phyloP scores from a whole-genome alignment of 2,329 filamentous ascomycete species.

The Epichloe gansuensis region DNA sequence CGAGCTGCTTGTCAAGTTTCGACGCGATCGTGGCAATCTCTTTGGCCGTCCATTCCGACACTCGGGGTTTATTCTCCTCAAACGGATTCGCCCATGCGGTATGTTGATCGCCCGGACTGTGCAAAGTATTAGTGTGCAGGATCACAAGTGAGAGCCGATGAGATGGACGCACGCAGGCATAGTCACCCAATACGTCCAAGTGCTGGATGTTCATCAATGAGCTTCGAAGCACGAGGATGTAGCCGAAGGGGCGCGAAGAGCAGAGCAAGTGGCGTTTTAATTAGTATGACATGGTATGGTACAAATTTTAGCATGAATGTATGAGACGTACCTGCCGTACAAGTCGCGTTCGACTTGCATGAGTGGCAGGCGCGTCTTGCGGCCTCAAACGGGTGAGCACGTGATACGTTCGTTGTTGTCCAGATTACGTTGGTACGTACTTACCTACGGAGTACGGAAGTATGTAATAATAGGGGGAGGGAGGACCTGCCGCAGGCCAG shows the following conservation, averaged over 20 bases:
- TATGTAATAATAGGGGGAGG: too few relatives aligned
- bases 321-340: not conserved
- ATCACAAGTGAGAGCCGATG: slow-evolving; percentile 4
- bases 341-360: not conserved
- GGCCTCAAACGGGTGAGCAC: slow-evolving; percentile 7
- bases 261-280: not conserved
- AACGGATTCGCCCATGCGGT: slow-evolving; percentile 60
- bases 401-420: slow-evolving; percentile 2
- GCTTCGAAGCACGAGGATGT: not conserved
- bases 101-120: slow-evolving; percentile 56
- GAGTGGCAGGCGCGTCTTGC: slow-evolving; percentile 2
- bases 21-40: slow-evolving; percentile 82
- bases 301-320: not conserved
- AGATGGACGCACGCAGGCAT: slow-evolving; percentile 32
- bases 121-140: slow-evolving; percentile 10
- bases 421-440: too few relatives aligned
- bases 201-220: not conserved
- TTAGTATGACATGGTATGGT: not conserved
- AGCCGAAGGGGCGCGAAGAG: not conserved
- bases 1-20: slow-evolving; percentile 82
- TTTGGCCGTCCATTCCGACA: slow-evolving; percentile 74
- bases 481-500: not conserved
- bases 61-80: slow-evolving; percentile 52
- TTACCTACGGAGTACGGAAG: not conserved
- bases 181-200: slow-evolving; percentile 4